Base-by-base conservation (phyloP, 257 asterid genomes). In the Scutellaria baicalensis region DNA sequence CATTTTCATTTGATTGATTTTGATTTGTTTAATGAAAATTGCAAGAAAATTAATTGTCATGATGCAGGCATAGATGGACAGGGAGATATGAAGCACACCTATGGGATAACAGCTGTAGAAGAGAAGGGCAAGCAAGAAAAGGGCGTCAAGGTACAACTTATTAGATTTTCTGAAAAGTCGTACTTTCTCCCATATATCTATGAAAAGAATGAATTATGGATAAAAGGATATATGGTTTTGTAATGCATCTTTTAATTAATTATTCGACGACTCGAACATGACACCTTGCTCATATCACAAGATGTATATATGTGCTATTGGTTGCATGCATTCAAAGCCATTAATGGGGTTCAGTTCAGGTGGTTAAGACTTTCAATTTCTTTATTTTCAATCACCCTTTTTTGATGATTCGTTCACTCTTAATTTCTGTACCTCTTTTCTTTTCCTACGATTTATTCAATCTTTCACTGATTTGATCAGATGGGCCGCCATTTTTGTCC, bases 51-150 rank as follows among this genome's bases (percentile, higher is more conserved):
- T 21, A 3, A 1, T 6, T 2, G 9, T 21, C 2, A 0, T 63
- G 70, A 62, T 86, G 66, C 81, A 94, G 99, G 54, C 99, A 94
- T 69, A 85, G 98, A 83, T 91, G 98, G 98, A 94, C 99, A 12
- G 99, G 99, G 9, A 91, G 99, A 89, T 94, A 94, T 64, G 99
- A 94, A 82, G 99, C 99, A 70, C 99, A 91, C 85, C 96, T 93
- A 18, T 94, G 99, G 99, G 99, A 94, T 78, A 94, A 94, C 86
- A 91, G 97, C 96, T 91, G 98, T 82, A 86, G 97, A 75, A 88
- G 97, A 52, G 99, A 94, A 66, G 99, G 99, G 31, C 97, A 91
- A 81, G 98, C 98, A 5, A 91, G 98, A 83, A 94, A 94, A 83
- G 98, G 99, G 76, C 98, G 99, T 81, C 99, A 94, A 94, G 99